A percentile compares a stretch with the other conserved stretches of the same genome.
Evolutionary conservation across 2,329 filamentous ascomycete species (phyloP).

Genomic region (Capronia americana): DNA sequence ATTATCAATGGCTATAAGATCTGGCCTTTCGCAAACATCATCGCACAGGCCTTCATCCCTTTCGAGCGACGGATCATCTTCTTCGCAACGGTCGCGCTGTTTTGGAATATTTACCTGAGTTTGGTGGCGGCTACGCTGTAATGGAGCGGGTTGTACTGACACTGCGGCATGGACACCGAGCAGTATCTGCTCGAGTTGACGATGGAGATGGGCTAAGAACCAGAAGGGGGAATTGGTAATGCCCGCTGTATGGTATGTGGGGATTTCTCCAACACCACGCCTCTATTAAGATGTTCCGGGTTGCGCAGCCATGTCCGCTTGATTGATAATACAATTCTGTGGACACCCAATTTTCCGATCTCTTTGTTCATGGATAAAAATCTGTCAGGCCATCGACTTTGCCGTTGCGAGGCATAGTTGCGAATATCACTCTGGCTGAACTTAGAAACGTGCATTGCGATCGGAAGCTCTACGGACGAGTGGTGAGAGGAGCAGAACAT

Average conservation of each 20-base stretch:
- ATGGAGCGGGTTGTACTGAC: not conserved
- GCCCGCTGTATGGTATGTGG: not conserved
- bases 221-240: not conserved
- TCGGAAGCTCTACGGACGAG: not conserved
- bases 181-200: not conserved
- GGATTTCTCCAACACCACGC: constrained; percentile 4
- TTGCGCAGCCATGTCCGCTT: not conserved
- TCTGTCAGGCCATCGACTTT: not conserved
- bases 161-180: not conserved
- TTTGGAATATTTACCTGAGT: constrained; percentile 47
- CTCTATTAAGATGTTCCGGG: not conserved
- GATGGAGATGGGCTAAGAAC: not conserved
- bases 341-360: not conserved
- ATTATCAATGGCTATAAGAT: constrained; percentile 47
- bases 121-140: constrained; percentile 18
- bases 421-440: not conserved
- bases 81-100: constrained; percentile 45
- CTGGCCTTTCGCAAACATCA: constrained; percentile 50
- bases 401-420: not conserved
- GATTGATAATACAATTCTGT: not conserved
- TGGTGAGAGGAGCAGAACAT: not conserved
- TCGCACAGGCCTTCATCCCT: constrained; percentile 47
- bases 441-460: not conserved
- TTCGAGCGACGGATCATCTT: constrained; percentile 46
- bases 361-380: not conserved